Evolutionary conservation across 2,329 filamentous ascomycete species (phyloP), one percentile per base, ranked within the genome.

Genomic region (Domatiomyces catenatus): DNA sequence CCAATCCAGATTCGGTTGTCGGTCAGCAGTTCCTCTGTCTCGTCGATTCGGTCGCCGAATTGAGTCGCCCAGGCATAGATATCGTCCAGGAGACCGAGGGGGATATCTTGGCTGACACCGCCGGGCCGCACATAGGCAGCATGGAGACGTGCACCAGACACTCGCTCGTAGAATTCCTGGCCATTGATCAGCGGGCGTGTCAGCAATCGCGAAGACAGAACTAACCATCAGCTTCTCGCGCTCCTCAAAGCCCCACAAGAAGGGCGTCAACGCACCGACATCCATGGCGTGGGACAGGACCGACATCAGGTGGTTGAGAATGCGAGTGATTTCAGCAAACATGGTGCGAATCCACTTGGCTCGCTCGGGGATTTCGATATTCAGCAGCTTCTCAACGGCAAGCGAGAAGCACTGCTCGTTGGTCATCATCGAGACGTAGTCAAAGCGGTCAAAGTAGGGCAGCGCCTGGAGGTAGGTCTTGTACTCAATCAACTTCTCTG

Each of bases 381-480:
- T 98, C 63, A 98, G 75, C 54, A 98, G 77, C 77, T 98, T 98
- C 78, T 98, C 92, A 50, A 96, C 90, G 18, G 88, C 92, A 59
- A 98, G 77, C 39, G 88, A 81, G 71, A 87, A 98, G 66, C 88
- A 94, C 72, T 98, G 92, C 76, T 98, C 92, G 71, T 98, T 98
- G 64, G 92, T 98, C 92, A 98, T 98, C 93, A 98, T 98, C 63
- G 88, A 95, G 61, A 95, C 89, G 70, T 98, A 98, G 71, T 98
- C 92, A 68, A 98, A 77, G 61, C 92, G 87, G 72, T 98, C 92
- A 67, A 98, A 98, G 75, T 98, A 98, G 51, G 92, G 92, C 65
- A 98, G 75, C 52, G 92, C 92, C 75, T 98, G 92, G 64, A 96
- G 79, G 67, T 98, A 98, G 61, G 90, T 94, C 78, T 94, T 95